A percentile compares a stretch with the other conserved stretches of the same genome.
phyloP scores from a whole-genome alignment of 2,329 filamentous ascomycete species.

The Alternaria longipes region DNA sequence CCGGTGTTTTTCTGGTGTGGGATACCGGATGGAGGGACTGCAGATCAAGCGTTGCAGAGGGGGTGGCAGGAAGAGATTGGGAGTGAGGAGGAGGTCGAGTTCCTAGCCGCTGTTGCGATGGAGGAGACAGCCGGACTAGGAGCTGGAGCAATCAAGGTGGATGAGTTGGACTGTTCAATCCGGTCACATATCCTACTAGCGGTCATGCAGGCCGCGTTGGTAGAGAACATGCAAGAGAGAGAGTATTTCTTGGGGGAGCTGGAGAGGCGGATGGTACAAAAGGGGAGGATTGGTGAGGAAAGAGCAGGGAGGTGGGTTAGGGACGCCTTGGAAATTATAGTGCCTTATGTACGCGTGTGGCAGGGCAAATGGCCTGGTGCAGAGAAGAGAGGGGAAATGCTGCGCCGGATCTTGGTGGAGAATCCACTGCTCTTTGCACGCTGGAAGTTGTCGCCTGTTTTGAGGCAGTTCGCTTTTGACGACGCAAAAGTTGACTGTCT shows the following conservation, averaged over 20 bases:
- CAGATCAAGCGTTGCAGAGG: constrained; percentile 4
- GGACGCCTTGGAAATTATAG: not conserved
- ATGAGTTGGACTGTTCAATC: constrained; percentile 8
- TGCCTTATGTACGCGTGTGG: constrained; percentile 1
- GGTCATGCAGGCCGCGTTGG: too few species aligned
- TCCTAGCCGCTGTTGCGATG: constrained; percentile 9
- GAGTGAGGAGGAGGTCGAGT: constrained; percentile 10
- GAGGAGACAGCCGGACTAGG: constrained; percentile 7
- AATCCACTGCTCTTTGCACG: constrained; percentile 1
- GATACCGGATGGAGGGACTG: constrained; percentile 2
- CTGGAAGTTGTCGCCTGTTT: constrained; percentile 11
- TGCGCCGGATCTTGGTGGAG: constrained; percentile 3
- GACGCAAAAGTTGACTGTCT: too few species aligned
- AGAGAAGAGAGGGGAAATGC: not conserved
- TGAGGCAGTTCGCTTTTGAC: not conserved
- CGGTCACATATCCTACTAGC: constrained; percentile 4
- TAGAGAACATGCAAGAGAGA: too few species aligned
- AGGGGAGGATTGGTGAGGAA: constrained; percentile 1
- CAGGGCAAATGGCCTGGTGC: not conserved
- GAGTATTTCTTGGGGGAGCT: not conserved
- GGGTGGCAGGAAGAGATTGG: constrained; percentile 12
- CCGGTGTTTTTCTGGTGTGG: constrained; percentile 3
- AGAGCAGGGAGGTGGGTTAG: constrained; percentile 1
- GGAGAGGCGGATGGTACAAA: constrained; percentile 1
- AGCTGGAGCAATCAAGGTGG: constrained; percentile 1